Conservation (phyloP, 106 monocot genomes). For the Apostasia ramifera region DNA sequence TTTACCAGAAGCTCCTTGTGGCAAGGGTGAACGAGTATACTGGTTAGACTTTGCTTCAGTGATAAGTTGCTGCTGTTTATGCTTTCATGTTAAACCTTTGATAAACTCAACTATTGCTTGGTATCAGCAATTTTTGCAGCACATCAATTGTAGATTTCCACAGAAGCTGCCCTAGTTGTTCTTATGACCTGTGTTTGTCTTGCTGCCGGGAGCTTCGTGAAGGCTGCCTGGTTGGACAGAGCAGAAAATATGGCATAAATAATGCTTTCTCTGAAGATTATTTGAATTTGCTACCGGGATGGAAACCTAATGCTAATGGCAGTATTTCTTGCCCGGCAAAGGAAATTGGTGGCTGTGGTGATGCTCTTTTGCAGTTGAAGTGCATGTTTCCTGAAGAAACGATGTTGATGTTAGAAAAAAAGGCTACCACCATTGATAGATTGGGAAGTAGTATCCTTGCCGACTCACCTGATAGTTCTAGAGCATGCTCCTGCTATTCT, state of each 20-base stretch:
- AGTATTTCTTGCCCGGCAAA: constrained; percentile 13
- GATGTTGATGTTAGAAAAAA: constrained; percentile 26
- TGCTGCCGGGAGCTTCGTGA: constrained; percentile 59
- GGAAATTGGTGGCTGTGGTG: constrained; percentile 12
- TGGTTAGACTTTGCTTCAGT: constrained; percentile 27
- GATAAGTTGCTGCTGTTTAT: neutral
- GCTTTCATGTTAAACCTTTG: neutral
- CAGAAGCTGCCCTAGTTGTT: constrained; percentile 40
- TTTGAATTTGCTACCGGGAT: neutral
- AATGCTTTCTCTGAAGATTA: neutral
- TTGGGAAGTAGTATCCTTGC: neutral
- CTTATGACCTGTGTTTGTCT: constrained; percentile 37
- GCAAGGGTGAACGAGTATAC: constrained; percentile 43
- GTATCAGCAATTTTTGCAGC: constrained; percentile 34
- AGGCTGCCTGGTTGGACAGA: constrained; percentile 12
- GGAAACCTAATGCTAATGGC: constrained; percentile 16
- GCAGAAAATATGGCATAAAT: constrained; percentile 4
- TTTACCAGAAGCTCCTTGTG: constrained; percentile 35
- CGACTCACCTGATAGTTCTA: constrained; percentile 1
- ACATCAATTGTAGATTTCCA: constrained; percentile 44
- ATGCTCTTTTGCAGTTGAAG: constrained; percentile 25
- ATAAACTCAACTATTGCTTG: neutral
- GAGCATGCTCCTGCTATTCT: constrained; percentile 30
- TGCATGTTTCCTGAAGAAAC: constrained; percentile 29
- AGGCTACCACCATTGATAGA: constrained; percentile 20